phyloP scores from a whole-genome alignment of 176 grass and related monocot species.

The Rhipidocladum racemiflorum region DNA sequence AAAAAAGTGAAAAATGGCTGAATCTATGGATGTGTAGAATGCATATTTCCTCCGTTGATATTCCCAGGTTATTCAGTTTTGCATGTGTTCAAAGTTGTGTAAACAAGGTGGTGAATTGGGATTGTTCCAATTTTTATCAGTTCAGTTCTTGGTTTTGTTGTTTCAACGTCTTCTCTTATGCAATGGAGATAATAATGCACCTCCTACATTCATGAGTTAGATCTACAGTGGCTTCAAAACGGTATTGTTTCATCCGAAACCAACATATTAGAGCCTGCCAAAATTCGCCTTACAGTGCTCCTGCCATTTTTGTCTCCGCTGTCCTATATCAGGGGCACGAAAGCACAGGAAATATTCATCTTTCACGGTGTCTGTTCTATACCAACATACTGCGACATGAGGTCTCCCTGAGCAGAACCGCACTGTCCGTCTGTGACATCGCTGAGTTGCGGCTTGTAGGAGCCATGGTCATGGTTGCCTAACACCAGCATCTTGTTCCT shows the following conservation, averaged over 20 bases:
- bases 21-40: constrained; percentile 27
- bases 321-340: not conserved
- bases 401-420: too few relatives aligned
- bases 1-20: not conserved
- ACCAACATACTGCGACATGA: not conserved
- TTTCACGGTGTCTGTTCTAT: not conserved
- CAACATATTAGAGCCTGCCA: not conserved
- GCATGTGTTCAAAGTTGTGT: not conserved
- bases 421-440: too few relatives aligned
- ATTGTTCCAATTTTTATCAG: constrained; percentile 12
- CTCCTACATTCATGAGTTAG: not conserved
- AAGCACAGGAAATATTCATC: not conserved
- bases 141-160: not conserved
- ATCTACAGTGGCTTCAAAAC: not conserved
- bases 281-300: constrained; percentile 14
- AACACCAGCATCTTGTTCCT: not conserved
- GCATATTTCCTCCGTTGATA: not conserved
- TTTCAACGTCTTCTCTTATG: not conserved
- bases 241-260: too few relatives aligned
- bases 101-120: constrained; percentile 3
- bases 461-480: constrained; percentile 24
- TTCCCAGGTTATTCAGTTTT: constrained; percentile 31
- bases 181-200: not conserved
- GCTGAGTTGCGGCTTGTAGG: constrained; percentile 32
- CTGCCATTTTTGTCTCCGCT: not conserved